Evolutionary conservation across 768 basidiomycete genomes (phyloP).

Genomic region (Lactifluus hygrophoroides): DNA sequence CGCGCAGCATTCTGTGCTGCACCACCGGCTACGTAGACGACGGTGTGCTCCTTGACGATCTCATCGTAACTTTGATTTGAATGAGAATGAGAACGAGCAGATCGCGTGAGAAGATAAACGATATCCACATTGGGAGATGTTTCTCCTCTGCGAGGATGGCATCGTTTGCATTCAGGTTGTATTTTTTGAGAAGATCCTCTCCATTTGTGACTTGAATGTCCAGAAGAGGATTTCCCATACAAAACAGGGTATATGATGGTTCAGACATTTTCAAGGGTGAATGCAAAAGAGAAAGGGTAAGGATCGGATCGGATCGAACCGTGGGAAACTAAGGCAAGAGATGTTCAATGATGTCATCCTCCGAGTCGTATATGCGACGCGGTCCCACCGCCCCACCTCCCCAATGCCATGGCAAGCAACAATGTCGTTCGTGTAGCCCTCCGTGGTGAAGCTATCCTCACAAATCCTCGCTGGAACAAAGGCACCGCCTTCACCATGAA

Average conservation of each 20-base stretch:
- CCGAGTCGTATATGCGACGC: neutral
- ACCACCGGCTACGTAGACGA: constrained; percentile 93
- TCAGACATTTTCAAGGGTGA: constrained; percentile 31
- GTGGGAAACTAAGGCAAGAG: neutral
- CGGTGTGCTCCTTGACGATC: constrained; percentile 60
- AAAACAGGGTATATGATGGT: constrained; percentile 61
- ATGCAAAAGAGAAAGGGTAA: neutral
- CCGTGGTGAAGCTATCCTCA: constrained; percentile 54
- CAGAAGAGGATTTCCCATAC: constrained; percentile 92
- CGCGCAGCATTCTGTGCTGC: constrained; percentile 96
- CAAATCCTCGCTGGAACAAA: constrained; percentile 64
- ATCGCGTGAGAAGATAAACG: neutral
- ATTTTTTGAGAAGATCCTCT: constrained; percentile 80
- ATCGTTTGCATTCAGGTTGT: constrained; percentile 86
- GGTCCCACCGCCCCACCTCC: too few relatives aligned
- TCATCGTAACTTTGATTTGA: constrained; percentile 69
- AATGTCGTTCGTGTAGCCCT: constrained; percentile 38
- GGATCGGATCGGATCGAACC: neutral
- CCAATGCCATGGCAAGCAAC: neutral
- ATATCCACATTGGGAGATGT: constrained; percentile 68
- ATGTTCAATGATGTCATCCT: neutral
- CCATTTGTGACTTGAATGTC: constrained; percentile 91
- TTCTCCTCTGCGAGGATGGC: constrained; percentile 90
- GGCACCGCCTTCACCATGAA: constrained; percentile 65
- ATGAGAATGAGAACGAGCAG: neutral